phyloP scores from a whole-genome alignment of 2,329 filamentous ascomycete genomes.

The Penicillium rolfsii region DNA sequence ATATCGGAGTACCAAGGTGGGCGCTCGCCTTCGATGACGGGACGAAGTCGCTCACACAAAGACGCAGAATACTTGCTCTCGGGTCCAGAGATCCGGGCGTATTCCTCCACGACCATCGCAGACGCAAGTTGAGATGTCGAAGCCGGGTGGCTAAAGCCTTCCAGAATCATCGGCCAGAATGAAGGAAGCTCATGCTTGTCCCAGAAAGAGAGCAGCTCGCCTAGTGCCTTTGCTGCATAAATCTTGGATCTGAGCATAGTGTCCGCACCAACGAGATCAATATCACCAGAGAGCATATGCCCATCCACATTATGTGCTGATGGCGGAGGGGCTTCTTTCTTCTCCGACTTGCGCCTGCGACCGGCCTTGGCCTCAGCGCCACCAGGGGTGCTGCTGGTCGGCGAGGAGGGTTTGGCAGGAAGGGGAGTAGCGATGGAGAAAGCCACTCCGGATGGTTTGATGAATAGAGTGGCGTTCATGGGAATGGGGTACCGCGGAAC shows the following conservation, averaged over 20 bases:
- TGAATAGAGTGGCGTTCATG: constrained; percentile 87
- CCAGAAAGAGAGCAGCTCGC: constrained; percentile 77
- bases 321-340: constrained; percentile 69
- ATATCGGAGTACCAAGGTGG: constrained; percentile 86
- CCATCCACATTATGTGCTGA: constrained; percentile 95
- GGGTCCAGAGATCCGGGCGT: constrained; percentile 61
- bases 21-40: constrained; percentile 78
- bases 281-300: constrained; percentile 95
- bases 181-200: constrained; percentile 58
- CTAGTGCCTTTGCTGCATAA: constrained; percentile 83
- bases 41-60: constrained; percentile 64
- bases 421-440: constrained; percentile 60
- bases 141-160: constrained; percentile 70
- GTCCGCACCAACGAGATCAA: constrained; percentile 90
- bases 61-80: constrained; percentile 37
- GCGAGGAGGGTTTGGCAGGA: constrained; percentile 48
- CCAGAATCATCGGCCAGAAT: constrained; percentile 68
- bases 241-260: constrained; percentile 85
- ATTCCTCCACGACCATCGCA: constrained; percentile 85
- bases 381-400: constrained; percentile 48
- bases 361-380: constrained; percentile 64
- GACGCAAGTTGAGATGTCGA: constrained; percentile 86
- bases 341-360: constrained; percentile 81
- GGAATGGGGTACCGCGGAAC: constrained; percentile 87
- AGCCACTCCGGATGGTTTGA: constrained; percentile 87